Conservation (phyloP, 768 basidiomycete species). For the Rhodotorula babjevae region DNA sequence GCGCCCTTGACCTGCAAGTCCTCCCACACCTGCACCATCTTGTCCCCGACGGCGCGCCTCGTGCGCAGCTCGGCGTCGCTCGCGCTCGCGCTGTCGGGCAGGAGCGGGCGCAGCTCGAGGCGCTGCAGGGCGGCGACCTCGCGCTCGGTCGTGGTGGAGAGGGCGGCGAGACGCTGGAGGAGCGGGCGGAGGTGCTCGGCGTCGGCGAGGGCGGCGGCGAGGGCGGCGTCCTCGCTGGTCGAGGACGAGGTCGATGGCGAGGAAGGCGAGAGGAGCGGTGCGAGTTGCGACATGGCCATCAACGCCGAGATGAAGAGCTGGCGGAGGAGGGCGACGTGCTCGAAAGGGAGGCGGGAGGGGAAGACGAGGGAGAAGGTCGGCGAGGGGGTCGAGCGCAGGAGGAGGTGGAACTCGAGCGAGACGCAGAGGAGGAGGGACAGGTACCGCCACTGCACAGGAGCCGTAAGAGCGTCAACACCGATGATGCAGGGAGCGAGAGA, state of each 20-base stretch:
- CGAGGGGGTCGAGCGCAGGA: conserved; percentile 19
- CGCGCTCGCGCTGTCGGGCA: neutral
- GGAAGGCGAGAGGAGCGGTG: conserved; percentile 60
- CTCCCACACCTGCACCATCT: conserved; percentile 14
- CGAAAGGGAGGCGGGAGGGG: conserved; percentile 65
- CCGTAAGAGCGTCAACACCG: conserved; percentile 3
- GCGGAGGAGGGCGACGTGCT: conserved; percentile 72
- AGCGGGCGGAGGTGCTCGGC: conserved; percentile 22
- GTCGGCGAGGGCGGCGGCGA: conserved; percentile 7
- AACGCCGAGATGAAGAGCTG: conserved; percentile 70
- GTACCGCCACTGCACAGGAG: conserved; percentile 43
- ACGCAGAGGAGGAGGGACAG: conserved; percentile 53
- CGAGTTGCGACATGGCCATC: conserved; percentile 65
- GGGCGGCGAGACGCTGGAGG: conserved; percentile 5
- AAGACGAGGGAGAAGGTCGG: conserved; percentile 49
- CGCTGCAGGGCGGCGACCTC: conserved; percentile 14
- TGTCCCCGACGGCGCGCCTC: neutral
- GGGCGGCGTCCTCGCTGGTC: neutral
- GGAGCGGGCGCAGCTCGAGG: conserved; percentile 23
- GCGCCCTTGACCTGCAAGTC: conserved; percentile 24
- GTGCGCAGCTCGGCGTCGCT: neutral
- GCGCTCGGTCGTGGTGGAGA: conserved; percentile 1
- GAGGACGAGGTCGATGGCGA: neutral
- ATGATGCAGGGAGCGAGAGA: conserved; percentile 9
- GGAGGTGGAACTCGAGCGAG: conserved; percentile 31